phyloP scores from a whole-genome alignment of 192 early-diverging fungal species.

The Backusella tarrabulga region DNA sequence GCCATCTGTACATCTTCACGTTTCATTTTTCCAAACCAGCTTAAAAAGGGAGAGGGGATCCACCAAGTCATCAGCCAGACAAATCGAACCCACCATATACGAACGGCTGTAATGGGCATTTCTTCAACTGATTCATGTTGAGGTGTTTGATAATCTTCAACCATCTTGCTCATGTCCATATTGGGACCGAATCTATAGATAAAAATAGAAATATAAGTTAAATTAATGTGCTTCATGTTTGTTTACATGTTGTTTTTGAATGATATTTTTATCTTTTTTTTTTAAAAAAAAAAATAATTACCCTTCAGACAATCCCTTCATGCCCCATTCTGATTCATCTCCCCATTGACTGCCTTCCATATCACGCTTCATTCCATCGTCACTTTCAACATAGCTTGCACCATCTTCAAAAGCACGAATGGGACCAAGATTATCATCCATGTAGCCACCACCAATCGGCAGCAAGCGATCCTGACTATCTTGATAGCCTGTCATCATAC shows the following conservation, averaged over 20 bases:
- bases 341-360: constrained; percentile 44
- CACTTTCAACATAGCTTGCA: constrained; percentile 39
- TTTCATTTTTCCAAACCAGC: constrained; percentile 75
- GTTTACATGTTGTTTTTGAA: neutral
- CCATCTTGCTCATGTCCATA: constrained; percentile 44
- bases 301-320: constrained; percentile 41
- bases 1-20: constrained; percentile 94
- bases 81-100: constrained; percentile 70
- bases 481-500: constrained; percentile 2
- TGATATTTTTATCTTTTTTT: neutral
- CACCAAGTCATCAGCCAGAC: constrained; percentile 92
- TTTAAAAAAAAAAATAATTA: constrained; percentile 21
- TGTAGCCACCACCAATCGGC: constrained; percentile 6
- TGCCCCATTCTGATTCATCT: constrained; percentile 46
- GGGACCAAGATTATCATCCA: neutral
- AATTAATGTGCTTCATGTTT: neutral
- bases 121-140: constrained; percentile 54
- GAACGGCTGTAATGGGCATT: constrained; percentile 46
- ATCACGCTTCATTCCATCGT: constrained; percentile 39
- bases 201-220: constrained; percentile 5
- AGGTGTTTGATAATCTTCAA: constrained; percentile 38
- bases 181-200: constrained; percentile 38
- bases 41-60: constrained; percentile 65
- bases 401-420: constrained; percentile 29
- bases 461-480: constrained; percentile 15